These are phyloP conservation scores for Ettlia oleoabundans DNA, from an alignment of 139 green algal species.

Conservation along the genomic window DNA sequence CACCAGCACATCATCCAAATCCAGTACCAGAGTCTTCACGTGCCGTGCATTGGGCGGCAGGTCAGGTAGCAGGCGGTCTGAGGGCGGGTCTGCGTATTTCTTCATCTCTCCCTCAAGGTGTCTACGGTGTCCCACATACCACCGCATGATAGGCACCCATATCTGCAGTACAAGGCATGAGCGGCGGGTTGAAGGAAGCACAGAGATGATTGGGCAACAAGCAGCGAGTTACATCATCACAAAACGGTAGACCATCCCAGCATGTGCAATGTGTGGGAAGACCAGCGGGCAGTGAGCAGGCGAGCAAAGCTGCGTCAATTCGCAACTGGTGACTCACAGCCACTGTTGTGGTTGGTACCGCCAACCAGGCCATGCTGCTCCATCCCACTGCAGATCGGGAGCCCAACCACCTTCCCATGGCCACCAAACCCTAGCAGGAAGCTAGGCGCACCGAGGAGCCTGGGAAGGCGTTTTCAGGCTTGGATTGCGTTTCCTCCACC, in stretches of 20 bases:
- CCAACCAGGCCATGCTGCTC: not conserved
- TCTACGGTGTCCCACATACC: conserved; percentile 61
- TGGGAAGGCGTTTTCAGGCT: conserved; percentile 39
- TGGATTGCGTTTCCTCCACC: conserved; percentile 49
- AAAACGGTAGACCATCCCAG: too few relatives aligned
- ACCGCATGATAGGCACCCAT: conserved; percentile 64
- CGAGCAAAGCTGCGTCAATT: too few relatives aligned
- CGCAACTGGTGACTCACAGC: too few relatives aligned
- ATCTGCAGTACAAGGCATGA: conserved; percentile 17
- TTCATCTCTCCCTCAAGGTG: conserved; percentile 67
- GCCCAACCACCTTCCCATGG: not conserved
- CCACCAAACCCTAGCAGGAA: not conserved
- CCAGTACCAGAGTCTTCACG: conserved; percentile 94
- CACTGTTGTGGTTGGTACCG: too few relatives aligned
- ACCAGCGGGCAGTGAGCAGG: too few relatives aligned
- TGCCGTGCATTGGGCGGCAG: conserved; percentile 70
- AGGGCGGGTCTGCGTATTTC: conserved; percentile 87
- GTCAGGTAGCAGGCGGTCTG: conserved; percentile 93
- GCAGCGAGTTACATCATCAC: too few relatives aligned
- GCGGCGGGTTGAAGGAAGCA: too few relatives aligned
- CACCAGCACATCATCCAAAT: conserved; percentile 94
- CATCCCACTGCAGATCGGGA: not conserved
- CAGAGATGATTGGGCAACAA: too few relatives aligned
- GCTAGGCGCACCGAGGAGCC: conserved; percentile 33
- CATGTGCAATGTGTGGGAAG: too few relatives aligned